phyloP scores from a whole-genome alignment of 805 yeast species.

The Saturnispora kantuleensis region DNA sequence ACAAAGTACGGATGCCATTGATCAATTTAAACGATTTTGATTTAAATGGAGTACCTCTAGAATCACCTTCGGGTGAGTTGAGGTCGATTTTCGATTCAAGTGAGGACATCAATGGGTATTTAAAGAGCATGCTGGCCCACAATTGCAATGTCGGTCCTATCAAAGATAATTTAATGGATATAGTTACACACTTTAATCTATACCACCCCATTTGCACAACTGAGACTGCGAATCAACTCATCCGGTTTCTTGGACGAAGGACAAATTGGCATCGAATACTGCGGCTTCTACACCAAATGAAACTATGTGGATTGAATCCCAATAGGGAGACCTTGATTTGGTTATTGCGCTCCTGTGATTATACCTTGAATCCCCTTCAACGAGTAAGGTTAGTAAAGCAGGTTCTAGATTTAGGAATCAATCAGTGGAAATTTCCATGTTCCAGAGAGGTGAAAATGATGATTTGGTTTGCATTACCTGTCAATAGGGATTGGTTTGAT shows the following conservation, averaged over 20 bases:
- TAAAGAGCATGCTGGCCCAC: neutral
- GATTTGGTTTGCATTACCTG: conserved; percentile 6
- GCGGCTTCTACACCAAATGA: neutral
- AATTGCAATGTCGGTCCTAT: neutral
- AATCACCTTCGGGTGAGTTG: neutral
- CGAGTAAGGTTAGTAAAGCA: neutral
- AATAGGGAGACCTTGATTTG: conserved; percentile 3
- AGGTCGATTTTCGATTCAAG: neutral
- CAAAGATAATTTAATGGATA: neutral
- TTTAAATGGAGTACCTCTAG: neutral
- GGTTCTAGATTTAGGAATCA: neutral
- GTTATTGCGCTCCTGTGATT: conserved; percentile 2
- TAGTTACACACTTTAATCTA: neutral
- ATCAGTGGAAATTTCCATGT: conserved; percentile 2
- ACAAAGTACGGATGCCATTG: neutral
- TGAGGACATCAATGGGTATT: neutral
- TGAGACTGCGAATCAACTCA: conserved; percentile 1
- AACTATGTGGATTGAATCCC: neutral
- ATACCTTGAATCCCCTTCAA: neutral
- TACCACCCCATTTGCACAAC: neutral
- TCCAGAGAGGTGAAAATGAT: conserved; percentile 3
- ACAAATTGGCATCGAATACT: conserved; percentile 1
- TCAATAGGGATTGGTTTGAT: conserved; percentile 2
- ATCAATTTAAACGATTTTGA: conserved; percentile 2
- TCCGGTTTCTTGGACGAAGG: conserved; percentile 1